Percentiles rank a stretch among this genome's conserved stretches.
phyloP scores from a whole-genome alignment of 2,329 filamentous ascomycete genomes.

The Colletotrichum chrysophilum region DNA sequence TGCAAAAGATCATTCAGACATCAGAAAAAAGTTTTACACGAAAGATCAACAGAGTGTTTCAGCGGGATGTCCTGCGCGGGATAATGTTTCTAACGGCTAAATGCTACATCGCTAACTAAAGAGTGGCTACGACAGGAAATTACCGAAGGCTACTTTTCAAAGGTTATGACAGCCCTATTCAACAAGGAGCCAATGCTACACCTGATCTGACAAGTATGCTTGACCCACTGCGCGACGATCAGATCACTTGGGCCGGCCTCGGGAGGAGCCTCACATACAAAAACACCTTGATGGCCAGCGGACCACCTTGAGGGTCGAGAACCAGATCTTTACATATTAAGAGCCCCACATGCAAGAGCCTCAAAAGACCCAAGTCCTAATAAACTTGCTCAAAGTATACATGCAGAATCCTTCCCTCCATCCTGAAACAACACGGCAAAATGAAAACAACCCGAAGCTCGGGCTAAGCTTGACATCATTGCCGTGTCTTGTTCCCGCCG shows the following conservation, averaged over 20 bases:
- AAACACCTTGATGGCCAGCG: neutral
- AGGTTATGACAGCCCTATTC: neutral
- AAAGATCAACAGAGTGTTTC: neutral
- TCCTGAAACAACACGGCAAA: neutral
- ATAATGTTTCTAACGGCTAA: neutral
- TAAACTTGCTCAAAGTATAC: neutral
- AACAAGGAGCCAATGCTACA: neutral
- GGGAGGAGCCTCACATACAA: neutral
- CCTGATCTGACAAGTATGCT: neutral
- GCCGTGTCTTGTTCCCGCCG: neutral
- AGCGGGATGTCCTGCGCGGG: neutral
- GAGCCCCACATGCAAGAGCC: neutral
- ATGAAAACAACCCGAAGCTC: neutral
- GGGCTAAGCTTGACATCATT: neutral
- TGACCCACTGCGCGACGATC: neutral
- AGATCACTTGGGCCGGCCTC: neutral
- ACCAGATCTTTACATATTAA: neutral
- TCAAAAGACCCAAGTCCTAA: neutral
- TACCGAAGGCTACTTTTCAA: neutral
- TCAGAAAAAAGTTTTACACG: neutral
- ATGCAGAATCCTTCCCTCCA: neutral
- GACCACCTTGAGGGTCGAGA: neutral
- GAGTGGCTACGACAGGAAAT: neutral
- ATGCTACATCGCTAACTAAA: neutral
- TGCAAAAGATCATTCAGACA: neutral